Conservation (phyloP, 1,284 basidiomycete genomes). For the Ceratobasidium sp. region DNA sequence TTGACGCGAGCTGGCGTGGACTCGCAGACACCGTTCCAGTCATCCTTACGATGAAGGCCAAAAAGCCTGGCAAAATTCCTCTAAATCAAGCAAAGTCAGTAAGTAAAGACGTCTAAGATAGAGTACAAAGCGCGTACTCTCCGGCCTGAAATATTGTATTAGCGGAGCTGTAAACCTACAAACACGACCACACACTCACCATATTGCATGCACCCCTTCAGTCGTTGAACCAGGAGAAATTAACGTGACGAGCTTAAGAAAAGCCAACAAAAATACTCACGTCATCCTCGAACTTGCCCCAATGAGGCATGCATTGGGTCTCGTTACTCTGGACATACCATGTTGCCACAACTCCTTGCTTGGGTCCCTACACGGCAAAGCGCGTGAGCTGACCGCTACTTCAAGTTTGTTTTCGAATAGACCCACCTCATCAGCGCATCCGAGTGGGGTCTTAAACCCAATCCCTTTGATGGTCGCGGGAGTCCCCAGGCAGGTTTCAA, state of each 20-base stretch:
- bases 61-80: conserved; percentile 32
- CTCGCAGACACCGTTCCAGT: conserved; percentile 41
- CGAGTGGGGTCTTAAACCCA: conserved; percentile 38
- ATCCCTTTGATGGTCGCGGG: conserved; percentile 27
- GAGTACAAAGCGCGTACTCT: background rate
- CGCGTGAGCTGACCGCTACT: background rate
- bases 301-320: conserved; percentile 34
- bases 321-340: conserved; percentile 43
- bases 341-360: conserved; percentile 33
- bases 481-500: conserved; percentile 21
- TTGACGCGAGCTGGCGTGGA: conserved; percentile 20
- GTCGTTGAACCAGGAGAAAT: background rate
- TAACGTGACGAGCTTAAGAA: background rate
- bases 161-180: background rate
- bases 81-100: background rate
- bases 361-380: conserved; percentile 23
- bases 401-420: background rate
- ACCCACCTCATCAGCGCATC: conserved; percentile 29
- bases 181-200: conserved; percentile 21
- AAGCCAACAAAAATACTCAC: background rate
- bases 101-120: background rate
- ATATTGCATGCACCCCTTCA: conserved; percentile 39
- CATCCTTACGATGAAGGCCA: conserved; percentile 18
- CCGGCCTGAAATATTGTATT: background rate
- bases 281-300: conserved; percentile 38